phyloP scores from a whole-genome alignment of 2,329 filamentous ascomycete genomes.

The Hirsutella thompsonii region DNA sequence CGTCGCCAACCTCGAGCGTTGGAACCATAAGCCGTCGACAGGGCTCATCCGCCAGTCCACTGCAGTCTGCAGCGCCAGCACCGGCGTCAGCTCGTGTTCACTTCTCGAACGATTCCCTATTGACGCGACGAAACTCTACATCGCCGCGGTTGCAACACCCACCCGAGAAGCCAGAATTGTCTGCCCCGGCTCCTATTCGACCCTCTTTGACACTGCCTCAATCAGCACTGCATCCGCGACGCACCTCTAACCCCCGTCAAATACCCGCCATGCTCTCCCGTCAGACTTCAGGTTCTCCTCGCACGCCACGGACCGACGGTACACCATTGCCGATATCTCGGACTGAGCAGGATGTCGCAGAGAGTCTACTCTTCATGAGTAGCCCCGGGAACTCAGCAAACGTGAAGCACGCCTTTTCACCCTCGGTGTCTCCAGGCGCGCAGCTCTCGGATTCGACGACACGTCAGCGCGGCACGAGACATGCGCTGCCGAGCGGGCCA shows the following conservation, averaged over 20 bases:
- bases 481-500: slow-evolving; percentile 33
- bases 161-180: slow-evolving; percentile 26
- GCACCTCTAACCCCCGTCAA: slow-evolving; percentile 36
- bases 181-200: slow-evolving; percentile 41
- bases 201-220: slow-evolving; percentile 25
- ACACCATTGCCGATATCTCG: slow-evolving; percentile 17
- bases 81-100: slow-evolving; percentile 19
- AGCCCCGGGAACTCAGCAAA: slow-evolving; percentile 60
- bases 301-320: slow-evolving; percentile 21
- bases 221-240: slow-evolving; percentile 27
- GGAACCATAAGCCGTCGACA: slow-evolving; percentile 40
- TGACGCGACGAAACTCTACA: slow-evolving; percentile 15
- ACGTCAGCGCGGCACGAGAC: slow-evolving; percentile 10
- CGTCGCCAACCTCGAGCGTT: slow-evolving; percentile 47
- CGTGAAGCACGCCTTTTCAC: slow-evolving; percentile 41
- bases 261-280: slow-evolving; percentile 36
- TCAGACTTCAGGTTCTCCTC: slow-evolving; percentile 33
- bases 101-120: slow-evolving; percentile 6
- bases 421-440: slow-evolving; percentile 22
- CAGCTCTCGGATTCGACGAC: slow-evolving; percentile 5
- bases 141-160: slow-evolving; percentile 25
- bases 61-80: slow-evolving; percentile 21
- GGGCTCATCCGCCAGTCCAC: slow-evolving; percentile 41
- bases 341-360: slow-evolving; percentile 70
- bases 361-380: slow-evolving; percentile 71